Percentiles rank a stretch among this genome's conserved stretches.
Evolutionary conservation across 148 eudicot species (phyloP).

Genomic region (Bassia scoparia): DNA sequence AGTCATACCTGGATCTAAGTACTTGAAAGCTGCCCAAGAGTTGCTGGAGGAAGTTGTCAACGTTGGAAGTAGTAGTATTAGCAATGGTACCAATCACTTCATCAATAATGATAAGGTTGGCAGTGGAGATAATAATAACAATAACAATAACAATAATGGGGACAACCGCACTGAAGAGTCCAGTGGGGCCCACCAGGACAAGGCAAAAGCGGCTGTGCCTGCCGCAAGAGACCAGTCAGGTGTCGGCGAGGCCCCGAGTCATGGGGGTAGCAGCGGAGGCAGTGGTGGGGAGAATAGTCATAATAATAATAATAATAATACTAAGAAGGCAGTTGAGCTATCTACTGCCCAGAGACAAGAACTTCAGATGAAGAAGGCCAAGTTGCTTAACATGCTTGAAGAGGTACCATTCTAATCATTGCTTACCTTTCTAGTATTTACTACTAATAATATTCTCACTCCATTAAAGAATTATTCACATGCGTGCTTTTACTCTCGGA

Average conservation of each 20-base stretch:
- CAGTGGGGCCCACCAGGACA: slow-evolving; percentile 23
- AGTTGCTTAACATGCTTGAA: slow-evolving; percentile 70
- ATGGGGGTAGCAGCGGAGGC: not conserved
- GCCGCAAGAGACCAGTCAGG: slow-evolving; percentile 22
- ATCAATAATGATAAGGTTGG: not conserved
- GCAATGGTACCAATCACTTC: not conserved
- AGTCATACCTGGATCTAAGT: slow-evolving; percentile 56
- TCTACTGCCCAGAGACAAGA: slow-evolving; percentile 63
- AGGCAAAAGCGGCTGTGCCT: slow-evolving; percentile 17
- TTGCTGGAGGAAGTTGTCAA: slow-evolving; percentile 64
- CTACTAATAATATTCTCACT: too few relatives aligned
- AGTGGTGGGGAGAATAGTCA: slow-evolving; percentile 10
- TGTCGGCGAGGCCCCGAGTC: slow-evolving; percentile 6
- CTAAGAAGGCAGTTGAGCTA: slow-evolving; percentile 32
- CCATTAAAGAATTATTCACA: too few relatives aligned
- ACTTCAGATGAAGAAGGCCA: slow-evolving; percentile 76
- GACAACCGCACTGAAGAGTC: slow-evolving; percentile 4
- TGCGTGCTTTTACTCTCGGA: too few relatives aligned
- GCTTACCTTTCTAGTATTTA: too few relatives aligned
- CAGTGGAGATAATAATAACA: slow-evolving; percentile 3
- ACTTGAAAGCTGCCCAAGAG: slow-evolving; percentile 52
- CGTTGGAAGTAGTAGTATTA: slow-evolving; percentile 34
- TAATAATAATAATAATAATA: slow-evolving; percentile 22
- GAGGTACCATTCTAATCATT: slow-evolving; percentile 41
- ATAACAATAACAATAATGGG: not conserved